Percentiles rank a stretch among this genome's conserved stretches.
Evolutionary conservation across 192 early-diverging fungal species (phyloP).

Genomic region (Coemansia reversa): DNA sequence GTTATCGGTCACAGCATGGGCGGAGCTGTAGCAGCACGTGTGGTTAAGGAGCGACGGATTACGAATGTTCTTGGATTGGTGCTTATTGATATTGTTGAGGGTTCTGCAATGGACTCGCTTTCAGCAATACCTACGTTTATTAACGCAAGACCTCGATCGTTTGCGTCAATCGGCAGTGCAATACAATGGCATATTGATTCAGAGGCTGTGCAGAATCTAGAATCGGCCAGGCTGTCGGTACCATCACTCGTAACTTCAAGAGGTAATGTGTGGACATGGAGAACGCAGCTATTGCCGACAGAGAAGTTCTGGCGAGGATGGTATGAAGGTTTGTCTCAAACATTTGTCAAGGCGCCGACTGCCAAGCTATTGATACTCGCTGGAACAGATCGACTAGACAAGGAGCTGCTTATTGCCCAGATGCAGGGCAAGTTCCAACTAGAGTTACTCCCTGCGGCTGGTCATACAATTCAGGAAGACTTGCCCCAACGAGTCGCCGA

Average conservation of each 20-base stretch:
- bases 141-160: slow-evolving; percentile 30
- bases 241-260: slow-evolving; percentile 59
- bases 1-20: slow-evolving; percentile 87
- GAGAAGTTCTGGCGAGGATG: slow-evolving; percentile 68
- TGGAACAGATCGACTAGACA: slow-evolving; percentile 75
- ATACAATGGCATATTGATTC: slow-evolving; percentile 60
- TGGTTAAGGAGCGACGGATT: slow-evolving; percentile 54
- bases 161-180: slow-evolving; percentile 24
- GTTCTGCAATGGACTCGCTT: slow-evolving; percentile 57
- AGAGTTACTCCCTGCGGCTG: slow-evolving; percentile 63
- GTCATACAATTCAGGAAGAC: slow-evolving; percentile 76
- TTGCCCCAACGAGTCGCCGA: slow-evolving; percentile 59
- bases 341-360: slow-evolving; percentile 62
- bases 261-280: slow-evolving; percentile 54
- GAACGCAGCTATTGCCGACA: slow-evolving; percentile 61
- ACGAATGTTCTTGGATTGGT: slow-evolving; percentile 61
- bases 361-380: slow-evolving; percentile 70
- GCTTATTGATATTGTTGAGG: slow-evolving; percentile 80
- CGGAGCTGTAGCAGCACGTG: slow-evolving; percentile 71
- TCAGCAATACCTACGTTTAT: slow-evolving; percentile 42
- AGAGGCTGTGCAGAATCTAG: slow-evolving; percentile 60
- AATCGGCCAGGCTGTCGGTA: slow-evolving; percentile 70
- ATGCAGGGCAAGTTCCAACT: slow-evolving; percentile 87
- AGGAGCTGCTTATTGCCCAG: slow-evolving; percentile 71
- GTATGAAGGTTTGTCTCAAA: slow-evolving; percentile 64